Percentiles rank a stretch among this genome's conserved stretches.
Conservation (phyloP, 257 asterid species). For the Misopates orontium region DNA sequence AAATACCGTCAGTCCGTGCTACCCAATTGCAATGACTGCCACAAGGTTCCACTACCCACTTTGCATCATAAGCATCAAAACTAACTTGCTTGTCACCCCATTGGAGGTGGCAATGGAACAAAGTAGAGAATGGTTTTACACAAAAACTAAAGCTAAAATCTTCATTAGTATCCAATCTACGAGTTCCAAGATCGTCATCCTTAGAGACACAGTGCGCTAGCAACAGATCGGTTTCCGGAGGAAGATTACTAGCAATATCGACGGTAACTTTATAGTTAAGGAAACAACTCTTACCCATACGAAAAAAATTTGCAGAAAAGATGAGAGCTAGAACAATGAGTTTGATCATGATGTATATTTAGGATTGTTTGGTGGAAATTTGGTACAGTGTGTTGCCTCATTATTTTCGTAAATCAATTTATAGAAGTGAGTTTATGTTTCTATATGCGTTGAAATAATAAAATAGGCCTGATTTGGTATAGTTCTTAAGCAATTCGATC, state of each 20-base stretch:
- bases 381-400: too few relatives aligned
- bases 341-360: too few relatives aligned
- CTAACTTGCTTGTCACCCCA: constrained; percentile 2
- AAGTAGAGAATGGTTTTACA: background rate
- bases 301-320: too few relatives aligned
- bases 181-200: constrained; percentile 22
- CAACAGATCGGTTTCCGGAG: background rate
- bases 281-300: background rate
- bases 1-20: background rate
- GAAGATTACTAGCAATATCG: background rate
- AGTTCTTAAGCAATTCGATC: too few relatives aligned
- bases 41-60: background rate
- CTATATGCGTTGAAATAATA: too few relatives aligned
- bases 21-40: background rate
- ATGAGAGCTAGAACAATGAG: too few relatives aligned
- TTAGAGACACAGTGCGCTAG: constrained; percentile 7
- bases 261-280: background rate
- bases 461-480: too few relatives aligned
- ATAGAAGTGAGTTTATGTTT: too few relatives aligned
- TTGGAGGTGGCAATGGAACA: constrained; percentile 5
- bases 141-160: constrained; percentile 16
- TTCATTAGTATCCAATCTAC: background rate
- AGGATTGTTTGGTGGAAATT: too few relatives aligned
- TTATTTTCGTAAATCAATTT: too few relatives aligned
- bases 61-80: constrained; percentile 14